Conservation (phyloP, 768 basidiomycete species). For the Lactarius hengduanensis region DNA sequence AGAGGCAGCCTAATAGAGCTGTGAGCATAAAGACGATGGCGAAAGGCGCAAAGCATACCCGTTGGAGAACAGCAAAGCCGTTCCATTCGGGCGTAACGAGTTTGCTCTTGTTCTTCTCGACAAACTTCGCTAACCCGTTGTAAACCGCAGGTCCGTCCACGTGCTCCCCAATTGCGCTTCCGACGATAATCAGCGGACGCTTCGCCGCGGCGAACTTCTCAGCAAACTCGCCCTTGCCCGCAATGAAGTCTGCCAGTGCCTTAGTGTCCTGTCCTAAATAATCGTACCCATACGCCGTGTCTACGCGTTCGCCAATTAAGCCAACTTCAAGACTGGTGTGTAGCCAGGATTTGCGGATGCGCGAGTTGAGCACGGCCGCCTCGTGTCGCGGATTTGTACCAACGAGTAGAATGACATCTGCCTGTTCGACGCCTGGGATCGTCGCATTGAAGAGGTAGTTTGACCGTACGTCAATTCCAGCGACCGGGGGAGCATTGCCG, state of each 20-base stretch:
- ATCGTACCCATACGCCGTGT: constrained; percentile 92
- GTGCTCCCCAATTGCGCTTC: constrained; percentile 83
- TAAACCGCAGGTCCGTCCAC: constrained; percentile 77
- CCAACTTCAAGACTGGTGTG: constrained; percentile 85
- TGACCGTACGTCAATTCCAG: constrained; percentile 87
- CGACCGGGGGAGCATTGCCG: constrained; percentile 66
- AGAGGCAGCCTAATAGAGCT: constrained; percentile 67
- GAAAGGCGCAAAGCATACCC: constrained; percentile 52
- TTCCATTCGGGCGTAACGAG: constrained; percentile 92
- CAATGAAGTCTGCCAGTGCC: constrained; percentile 72
- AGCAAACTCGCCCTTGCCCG: constrained; percentile 77
- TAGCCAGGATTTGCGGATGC: constrained; percentile 93
- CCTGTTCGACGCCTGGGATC: constrained; percentile 85
- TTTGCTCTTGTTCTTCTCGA: constrained; percentile 69
- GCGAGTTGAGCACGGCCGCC: constrained; percentile 94
- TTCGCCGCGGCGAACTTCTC: constrained; percentile 87
- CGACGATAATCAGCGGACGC: constrained; percentile 90
- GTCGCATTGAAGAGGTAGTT: constrained; percentile 97
- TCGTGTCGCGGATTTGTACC: constrained; percentile 98
- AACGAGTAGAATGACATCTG: constrained; percentile 89
- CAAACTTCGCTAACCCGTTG: constrained; percentile 74
- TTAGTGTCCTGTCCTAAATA: constrained; percentile 78
- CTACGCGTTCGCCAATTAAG: constrained; percentile 85
- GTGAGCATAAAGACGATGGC: constrained; percentile 7
- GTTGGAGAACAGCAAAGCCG: constrained; percentile 89